Base-by-base conservation (phyloP, 768 basidiomycete genomes). In the Naematelia aurantialba region DNA sequence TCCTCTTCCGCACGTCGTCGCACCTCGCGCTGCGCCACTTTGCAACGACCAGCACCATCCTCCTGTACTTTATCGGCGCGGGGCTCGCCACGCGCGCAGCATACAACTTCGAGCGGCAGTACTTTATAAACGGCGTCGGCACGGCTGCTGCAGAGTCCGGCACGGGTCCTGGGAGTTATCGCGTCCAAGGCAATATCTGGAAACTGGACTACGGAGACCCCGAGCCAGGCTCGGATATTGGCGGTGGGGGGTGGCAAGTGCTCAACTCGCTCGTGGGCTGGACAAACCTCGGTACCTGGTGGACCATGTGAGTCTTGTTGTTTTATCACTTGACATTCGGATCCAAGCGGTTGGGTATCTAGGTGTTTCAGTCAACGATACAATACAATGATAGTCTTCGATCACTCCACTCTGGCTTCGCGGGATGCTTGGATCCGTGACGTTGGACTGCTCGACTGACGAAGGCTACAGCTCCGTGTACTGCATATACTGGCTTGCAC, bases 51-150 rank as follows among this genome's bases (percentile, higher is more conserved):
- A 94, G 92, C 83, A 92, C 93, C 48, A 89, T 89, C 80, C 79
- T 96, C 58, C 79, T 96, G 44, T 81, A 94, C 58, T 85, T 96
- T 68, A 90, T 97, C 75, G 92, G 92, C 19, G 86, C 92, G 0
- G 92, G 92, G 4, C 82, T 97, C n/a, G 92, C 93, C 80, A 87
- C 85, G 62, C 86, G 83, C 75, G 81, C 87, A 3, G 80, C 89
- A n/a, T 84, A 84, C 69, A 76, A 82, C 13, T 89, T 89, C 79
- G 79, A 94, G 74, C 69, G 77, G 59, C 78, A 90, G 66, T 79
- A 78, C 8, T 93, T 84, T 80, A 83, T 85, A 65, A 65, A 71
- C 0, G 77, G 50, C 26, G 83, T 92, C 19, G 90, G 91, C 5
- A 78, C 78, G 0, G 83, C 87, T 48, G 83, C 83, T 2, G 71